Percentiles rank a stretch among this genome's conserved stretches.
These are phyloP conservation scores for Leccinum pellstonianum DNA, from an alignment of 768 basidiomycete species.

Conservation along the genomic window DNA sequence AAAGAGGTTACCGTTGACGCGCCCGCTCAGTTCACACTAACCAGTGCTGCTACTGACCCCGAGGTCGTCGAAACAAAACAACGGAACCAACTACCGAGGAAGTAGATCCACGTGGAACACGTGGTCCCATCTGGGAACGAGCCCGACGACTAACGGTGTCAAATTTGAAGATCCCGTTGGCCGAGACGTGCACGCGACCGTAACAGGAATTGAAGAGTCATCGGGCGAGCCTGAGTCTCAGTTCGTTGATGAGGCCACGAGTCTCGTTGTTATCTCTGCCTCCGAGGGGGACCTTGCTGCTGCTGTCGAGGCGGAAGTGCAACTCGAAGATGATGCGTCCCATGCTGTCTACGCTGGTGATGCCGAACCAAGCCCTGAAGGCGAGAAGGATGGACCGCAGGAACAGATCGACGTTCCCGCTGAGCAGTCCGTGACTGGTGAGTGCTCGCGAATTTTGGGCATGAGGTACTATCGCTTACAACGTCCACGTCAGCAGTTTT, in stretches of 20 bases:
- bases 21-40: not conserved
- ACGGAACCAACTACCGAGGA: not conserved
- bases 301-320: conserved; percentile 1
- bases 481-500: not conserved
- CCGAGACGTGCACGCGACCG: conserved; percentile 1
- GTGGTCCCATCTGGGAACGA: conserved; percentile 1
- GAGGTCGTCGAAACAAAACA: not conserved
- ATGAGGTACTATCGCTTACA: conserved; percentile 2
- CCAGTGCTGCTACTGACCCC: not conserved
- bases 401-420: not conserved
- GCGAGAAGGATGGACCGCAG: not conserved
- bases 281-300: not conserved
- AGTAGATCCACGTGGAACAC: not conserved
- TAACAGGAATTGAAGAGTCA: conserved; percentile 1
- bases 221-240: conserved; percentile 10
- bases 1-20: conserved; percentile 4
- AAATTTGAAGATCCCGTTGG: conserved; percentile 3
- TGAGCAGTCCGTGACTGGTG: conserved; percentile 5
- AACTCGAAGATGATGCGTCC: not conserved
- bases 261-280: not conserved
- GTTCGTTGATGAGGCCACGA: conserved; percentile 8
- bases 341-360: not conserved
- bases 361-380: not conserved
- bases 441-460: conserved; percentile 6
- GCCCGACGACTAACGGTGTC: not conserved